Conservation (phyloP, 352 stramenopile genomes). For the Peronospora tabacina region DNA sequence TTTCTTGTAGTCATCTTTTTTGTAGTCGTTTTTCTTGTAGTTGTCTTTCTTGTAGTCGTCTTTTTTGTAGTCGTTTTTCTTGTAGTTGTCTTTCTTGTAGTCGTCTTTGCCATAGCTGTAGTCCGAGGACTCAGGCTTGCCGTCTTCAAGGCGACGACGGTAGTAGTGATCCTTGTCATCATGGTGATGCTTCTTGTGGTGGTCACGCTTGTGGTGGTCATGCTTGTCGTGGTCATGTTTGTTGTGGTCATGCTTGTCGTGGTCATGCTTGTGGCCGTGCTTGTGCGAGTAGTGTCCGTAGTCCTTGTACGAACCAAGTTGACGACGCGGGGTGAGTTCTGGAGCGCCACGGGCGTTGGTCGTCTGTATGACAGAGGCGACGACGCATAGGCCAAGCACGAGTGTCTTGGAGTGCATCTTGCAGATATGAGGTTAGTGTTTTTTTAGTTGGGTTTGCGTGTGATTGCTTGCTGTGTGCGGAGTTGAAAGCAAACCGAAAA, state of each 20-base stretch:
- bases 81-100: constrained; percentile 2
- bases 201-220: constrained; percentile 10
- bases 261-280: no score
- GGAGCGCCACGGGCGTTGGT: constrained; percentile 5
- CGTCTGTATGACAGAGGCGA: constrained; percentile 8
- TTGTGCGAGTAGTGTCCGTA: constrained; percentile 7
- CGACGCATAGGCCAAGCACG: constrained; percentile 14
- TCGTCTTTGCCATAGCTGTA: constrained; percentile 12
- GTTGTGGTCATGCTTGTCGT: constrained; percentile 4
- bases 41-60: constrained; percentile 1
- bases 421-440: background rate
- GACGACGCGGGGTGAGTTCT: constrained; percentile 4
- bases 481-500: constrained; percentile 9
- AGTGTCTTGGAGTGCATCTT: constrained; percentile 21
- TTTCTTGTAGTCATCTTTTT: no score
- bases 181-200: constrained; percentile 4
- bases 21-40: background rate
- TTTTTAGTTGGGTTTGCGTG: background rate
- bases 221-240: background rate
- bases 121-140: constrained; percentile 17
- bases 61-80: constrained; percentile 2
- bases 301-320: constrained; percentile 18
- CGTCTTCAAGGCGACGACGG: constrained; percentile 16
- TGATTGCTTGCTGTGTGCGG: background rate
- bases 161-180: constrained; percentile 16